Evolutionary conservation across 805 yeast genomes (phyloP).

Genomic region (Myxozyma udenii): DNA sequence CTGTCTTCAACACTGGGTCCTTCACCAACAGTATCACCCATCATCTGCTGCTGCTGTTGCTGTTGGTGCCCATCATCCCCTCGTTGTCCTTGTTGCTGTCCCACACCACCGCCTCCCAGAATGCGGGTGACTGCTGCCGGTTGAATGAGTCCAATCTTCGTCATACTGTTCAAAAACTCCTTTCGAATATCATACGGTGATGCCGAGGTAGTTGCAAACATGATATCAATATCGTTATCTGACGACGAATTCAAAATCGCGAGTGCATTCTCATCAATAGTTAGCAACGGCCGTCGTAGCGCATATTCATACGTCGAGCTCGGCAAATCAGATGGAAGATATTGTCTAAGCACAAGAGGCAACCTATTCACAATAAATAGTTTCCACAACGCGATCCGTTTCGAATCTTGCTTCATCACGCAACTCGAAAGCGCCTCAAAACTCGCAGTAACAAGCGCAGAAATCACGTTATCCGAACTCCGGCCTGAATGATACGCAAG

Average conservation of each 20-base stretch:
- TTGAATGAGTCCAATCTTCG: constrained; percentile 44
- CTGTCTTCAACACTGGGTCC: constrained; percentile 1
- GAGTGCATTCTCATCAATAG: constrained; percentile 17
- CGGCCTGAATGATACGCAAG: not conserved
- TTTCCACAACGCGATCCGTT: constrained; percentile 18
- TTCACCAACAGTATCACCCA: not conserved
- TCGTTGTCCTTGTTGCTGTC: not conserved
- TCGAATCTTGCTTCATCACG: constrained; percentile 14
- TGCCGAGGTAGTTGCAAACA: constrained; percentile 52
- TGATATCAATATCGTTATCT: constrained; percentile 41
- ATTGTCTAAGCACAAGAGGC: constrained; percentile 8
- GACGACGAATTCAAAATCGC: constrained; percentile 14
- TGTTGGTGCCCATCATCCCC: too few species aligned
- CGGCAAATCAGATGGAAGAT: constrained; percentile 8
- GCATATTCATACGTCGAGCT: constrained; percentile 21
- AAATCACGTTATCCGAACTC: constrained; percentile 14
- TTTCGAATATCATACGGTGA: constrained; percentile 49
- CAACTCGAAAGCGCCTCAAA: constrained; percentile 13
- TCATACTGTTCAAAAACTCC: constrained; percentile 49
- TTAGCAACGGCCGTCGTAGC: constrained; percentile 18
- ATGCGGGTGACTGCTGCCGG: constrained; percentile 36
- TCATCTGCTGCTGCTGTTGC: not conserved
- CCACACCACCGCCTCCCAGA: constrained; percentile 30
- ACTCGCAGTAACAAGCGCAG: constrained; percentile 10
- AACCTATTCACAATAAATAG: constrained; percentile 19